These are phyloP conservation scores for Theileria sp. DNA, from an alignment of 169 alveolate genomes.

Conservation along the genomic window DNA sequence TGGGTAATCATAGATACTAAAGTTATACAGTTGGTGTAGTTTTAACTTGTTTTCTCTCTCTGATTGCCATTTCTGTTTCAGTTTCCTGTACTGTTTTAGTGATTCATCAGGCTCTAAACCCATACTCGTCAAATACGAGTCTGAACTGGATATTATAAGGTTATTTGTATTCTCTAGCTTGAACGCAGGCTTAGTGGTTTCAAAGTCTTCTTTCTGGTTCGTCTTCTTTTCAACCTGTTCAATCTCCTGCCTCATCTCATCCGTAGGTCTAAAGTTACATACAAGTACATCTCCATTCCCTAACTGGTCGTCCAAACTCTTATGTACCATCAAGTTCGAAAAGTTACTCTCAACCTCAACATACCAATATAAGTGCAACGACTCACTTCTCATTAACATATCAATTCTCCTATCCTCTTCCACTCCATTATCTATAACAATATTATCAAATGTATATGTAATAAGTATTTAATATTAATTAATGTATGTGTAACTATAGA, in stretches of 20 bases:
- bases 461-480: too few species aligned
- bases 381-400: slow-evolving; percentile 34
- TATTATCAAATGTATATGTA: background rate
- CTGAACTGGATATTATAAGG: slow-evolving; percentile 18
- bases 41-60: background rate
- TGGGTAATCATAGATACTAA: slow-evolving; percentile 62
- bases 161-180: background rate
- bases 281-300: slow-evolving; percentile 54
- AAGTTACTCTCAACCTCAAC: slow-evolving; percentile 42
- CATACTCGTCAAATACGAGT: slow-evolving; percentile 4
- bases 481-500: too few species aligned
- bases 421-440: background rate
- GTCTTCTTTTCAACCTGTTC: slow-evolving; percentile 43
- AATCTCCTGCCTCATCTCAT: slow-evolving; percentile 39
- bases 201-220: slow-evolving; percentile 59
- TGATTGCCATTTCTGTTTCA: slow-evolving; percentile 1
- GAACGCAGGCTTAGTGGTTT: slow-evolving; percentile 36
- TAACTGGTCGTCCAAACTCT: slow-evolving; percentile 36
- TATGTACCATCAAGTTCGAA: slow-evolving; percentile 35
- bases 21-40: slow-evolving; percentile 9
- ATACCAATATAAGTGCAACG: slow-evolving; percentile 56
- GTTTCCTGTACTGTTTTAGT: background rate
- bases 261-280: slow-evolving; percentile 64
- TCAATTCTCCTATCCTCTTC: slow-evolving; percentile 27
- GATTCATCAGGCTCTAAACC: background rate